Evolutionary conservation across 1,139 yeast species (phyloP), one percentile per base, ranked within the genome.

Genomic region (Arxiozyma bovina): DNA sequence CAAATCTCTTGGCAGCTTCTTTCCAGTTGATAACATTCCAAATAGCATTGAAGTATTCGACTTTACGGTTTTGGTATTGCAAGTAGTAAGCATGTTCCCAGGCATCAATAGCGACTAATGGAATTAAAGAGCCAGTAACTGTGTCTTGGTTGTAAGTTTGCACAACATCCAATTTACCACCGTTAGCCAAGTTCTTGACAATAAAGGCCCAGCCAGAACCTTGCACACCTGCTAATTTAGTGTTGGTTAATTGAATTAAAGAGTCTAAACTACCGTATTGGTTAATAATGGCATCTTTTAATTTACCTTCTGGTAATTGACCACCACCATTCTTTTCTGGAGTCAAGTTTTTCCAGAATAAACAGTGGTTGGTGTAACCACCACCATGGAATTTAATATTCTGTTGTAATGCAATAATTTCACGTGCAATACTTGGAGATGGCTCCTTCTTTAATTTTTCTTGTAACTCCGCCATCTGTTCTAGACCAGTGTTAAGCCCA

Each of bases 71-170:
- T 75, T 88, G 87, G 78, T 91, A 91, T 74, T 91, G 97, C 74
- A 91, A 79, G 80, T 91, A 91, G 78, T 90, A 91, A 54, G 98
- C 97, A 70, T 91, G 98, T 74, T 91, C 98, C 98, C 98, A 91
- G 59, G 98, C 97, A 69, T 91, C 98, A 71, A 91, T 88, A 53
- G 96, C 98, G 58, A 91, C 80, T 72, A 91, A 77, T 51, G 97
- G 96, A 54, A 82, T 78, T 69, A 81, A 78, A 15, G 58, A 52
- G 45, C 89, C 86, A 51, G 86, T 78, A 44, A 87, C 89, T 45
- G 96, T 87, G 74, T 91, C 98, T 74, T 91, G 98, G 78, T 91
- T 91, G 63, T 82, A 78, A 63, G 91, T 87, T 69, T 91, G 88
- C 58, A 89, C 87, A 56, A 91, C 87, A 63, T 88, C 96, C 67